Conservation (phyloP, 2,329 filamentous ascomycete species). For the Phyllosticta paracitricarpa region DNA sequence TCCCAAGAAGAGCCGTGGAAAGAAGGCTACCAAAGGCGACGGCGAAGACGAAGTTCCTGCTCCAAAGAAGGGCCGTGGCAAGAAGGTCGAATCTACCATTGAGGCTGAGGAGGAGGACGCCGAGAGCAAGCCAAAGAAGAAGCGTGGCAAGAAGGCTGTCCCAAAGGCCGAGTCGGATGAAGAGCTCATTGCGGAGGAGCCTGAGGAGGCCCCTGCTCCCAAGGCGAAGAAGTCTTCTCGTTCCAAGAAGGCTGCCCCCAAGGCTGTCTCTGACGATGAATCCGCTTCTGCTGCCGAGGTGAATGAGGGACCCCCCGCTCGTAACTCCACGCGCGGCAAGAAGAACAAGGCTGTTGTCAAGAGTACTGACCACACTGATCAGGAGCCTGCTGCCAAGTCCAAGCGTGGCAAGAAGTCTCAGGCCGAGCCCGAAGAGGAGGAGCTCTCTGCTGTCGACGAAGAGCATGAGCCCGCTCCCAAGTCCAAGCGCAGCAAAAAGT, state of each 20-base stretch:
- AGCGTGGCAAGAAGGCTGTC: constrained; percentile 11
- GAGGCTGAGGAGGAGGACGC: constrained; percentile 9
- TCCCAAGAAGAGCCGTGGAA: constrained; percentile 19
- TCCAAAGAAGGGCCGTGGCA: constrained; percentile 19
- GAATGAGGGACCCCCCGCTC: not conserved
- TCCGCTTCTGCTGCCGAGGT: not conserved
- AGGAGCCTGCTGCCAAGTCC: not conserved
- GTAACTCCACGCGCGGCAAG: not conserved
- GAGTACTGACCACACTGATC: not conserved
- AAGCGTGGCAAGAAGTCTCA: constrained; percentile 1
- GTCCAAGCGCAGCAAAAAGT: not conserved
- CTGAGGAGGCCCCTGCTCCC: constrained; percentile 23
- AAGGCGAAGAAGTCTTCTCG: constrained; percentile 23
- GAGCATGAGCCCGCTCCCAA: not conserved
- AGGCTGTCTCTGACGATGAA: constrained; percentile 15
- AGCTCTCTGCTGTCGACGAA: not conserved
- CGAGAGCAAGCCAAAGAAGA: constrained; percentile 10
- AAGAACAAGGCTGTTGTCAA: not conserved
- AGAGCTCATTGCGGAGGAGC: constrained; percentile 12
- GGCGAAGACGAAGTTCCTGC: constrained; percentile 18
- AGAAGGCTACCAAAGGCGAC: constrained; percentile 20
- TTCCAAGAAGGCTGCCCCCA: constrained; percentile 26
- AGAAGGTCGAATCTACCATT: constrained; percentile 19
- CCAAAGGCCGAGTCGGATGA: not conserved
- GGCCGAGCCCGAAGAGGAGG: not conserved